Evolutionary conservation across 73 alveolate genomes (phyloP).

Genomic region (Halteria grandinella): DNA sequence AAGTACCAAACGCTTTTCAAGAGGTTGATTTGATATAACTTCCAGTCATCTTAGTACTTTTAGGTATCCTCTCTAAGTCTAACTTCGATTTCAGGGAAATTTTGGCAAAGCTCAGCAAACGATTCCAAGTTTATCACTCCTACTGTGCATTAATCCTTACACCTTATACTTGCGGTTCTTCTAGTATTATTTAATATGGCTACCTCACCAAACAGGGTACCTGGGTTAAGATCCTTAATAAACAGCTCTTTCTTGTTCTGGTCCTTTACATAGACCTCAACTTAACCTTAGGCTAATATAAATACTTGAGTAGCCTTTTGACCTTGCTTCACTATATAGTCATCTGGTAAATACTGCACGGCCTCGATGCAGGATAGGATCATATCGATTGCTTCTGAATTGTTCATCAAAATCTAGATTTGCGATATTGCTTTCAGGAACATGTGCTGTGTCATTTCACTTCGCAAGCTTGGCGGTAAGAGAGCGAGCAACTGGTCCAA

Average conservation of each 20-base stretch:
- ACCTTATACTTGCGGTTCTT: neutral
- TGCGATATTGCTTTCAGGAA: constrained; percentile 51
- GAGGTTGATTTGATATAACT: neutral
- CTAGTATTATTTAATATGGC: neutral
- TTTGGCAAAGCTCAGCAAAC: neutral
- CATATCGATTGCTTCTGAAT: constrained; percentile 31
- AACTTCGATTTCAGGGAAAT: neutral
- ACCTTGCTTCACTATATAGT: constrained; percentile 64
- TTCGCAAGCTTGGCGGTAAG: constrained; percentile 55
- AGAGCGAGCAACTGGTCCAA: constrained; percentile 53
- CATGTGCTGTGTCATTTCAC: constrained; percentile 54
- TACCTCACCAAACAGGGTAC: neutral
- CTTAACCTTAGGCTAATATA: constrained; percentile 59
- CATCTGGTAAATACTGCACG: constrained; percentile 60
- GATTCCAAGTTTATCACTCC: neutral
- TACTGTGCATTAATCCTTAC: neutral
- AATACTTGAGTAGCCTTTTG: constrained; percentile 59
- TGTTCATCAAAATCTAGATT: constrained; percentile 8
- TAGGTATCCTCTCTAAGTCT: neutral
- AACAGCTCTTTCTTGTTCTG: neutral
- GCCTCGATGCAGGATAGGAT: constrained; percentile 46
- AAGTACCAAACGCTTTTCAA: neutral
- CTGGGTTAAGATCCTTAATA: constrained; percentile 11
- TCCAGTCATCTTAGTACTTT: neutral
- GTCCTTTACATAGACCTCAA: neutral